phyloP scores from a whole-genome alignment of 257 asterid genomes.

The Solanum corneliomulleri region DNA sequence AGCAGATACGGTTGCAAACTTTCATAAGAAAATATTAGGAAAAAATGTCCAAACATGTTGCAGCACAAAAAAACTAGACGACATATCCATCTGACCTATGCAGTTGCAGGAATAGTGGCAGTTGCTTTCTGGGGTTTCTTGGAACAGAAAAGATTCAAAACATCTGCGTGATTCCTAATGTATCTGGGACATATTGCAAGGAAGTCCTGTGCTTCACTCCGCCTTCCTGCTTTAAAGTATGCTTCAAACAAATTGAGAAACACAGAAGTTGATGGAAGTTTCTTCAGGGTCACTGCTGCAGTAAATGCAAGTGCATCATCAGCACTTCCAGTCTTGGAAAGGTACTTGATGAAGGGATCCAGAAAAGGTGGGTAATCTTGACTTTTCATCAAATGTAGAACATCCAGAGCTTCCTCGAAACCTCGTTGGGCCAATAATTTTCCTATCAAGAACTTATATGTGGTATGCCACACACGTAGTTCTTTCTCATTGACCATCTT shows the following conservation, averaged over 20 bases:
- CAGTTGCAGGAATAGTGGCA: conserved; percentile 13
- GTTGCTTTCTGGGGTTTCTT: conserved; percentile 15
- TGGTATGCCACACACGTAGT: conserved; percentile 35
- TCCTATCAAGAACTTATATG: conserved; percentile 48
- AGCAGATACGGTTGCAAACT: neutral
- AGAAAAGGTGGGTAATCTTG: conserved; percentile 58
- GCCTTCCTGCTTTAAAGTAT: conserved; percentile 45
- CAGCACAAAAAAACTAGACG: conserved; percentile 11
- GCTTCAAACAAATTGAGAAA: conserved; percentile 51
- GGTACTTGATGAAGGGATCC: conserved; percentile 43
- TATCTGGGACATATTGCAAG: conserved; percentile 51
- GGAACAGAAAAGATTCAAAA: conserved; percentile 48
- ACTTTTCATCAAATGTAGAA: conserved; percentile 54
- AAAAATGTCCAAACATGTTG: conserved; percentile 4
- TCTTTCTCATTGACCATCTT: conserved; percentile 44
- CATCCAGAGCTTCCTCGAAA: conserved; percentile 47
- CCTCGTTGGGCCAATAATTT: conserved; percentile 37
- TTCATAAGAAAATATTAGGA: neutral
- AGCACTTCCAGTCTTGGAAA: conserved; percentile 43
- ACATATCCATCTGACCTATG: conserved; percentile 22
- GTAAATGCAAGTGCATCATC: conserved; percentile 53
- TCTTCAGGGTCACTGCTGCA: conserved; percentile 36
- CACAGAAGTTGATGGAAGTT: conserved; percentile 36
- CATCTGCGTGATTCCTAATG: conserved; percentile 58
- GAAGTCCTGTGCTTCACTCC: conserved; percentile 57